phyloP scores from a whole-genome alignment of 495 filamentous ascomycete species.

The Daldinia bambusicola region DNA sequence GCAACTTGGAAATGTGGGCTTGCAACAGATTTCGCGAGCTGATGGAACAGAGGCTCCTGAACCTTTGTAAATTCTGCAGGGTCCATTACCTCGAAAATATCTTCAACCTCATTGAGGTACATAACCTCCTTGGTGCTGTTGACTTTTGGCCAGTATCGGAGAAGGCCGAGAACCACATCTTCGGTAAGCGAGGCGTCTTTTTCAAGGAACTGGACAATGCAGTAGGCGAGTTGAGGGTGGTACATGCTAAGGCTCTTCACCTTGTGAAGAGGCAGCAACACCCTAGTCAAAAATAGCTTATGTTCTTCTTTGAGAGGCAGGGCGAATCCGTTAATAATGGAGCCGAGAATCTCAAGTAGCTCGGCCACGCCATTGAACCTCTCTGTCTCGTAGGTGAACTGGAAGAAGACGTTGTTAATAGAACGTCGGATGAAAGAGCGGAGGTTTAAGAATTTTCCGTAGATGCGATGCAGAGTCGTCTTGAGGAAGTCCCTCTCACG shows the following conservation, averaged over 20 bases:
- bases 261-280: conserved; percentile 94
- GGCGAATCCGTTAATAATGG: conserved; percentile 99
- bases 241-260: conserved; percentile 99
- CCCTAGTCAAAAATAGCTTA: conserved; percentile 95
- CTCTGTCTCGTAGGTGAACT: conserved; percentile 99
- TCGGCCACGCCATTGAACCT: conserved; percentile 98
- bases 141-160: conserved; percentile 98
- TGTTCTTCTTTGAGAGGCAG: conserved; percentile 98
- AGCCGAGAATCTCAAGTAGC: conserved; percentile 94
- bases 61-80: conserved; percentile 98
- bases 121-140: conserved; percentile 99
- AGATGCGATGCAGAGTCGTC: conserved; percentile 97
- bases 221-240: conserved; percentile 97
- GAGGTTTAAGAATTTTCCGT: conserved; percentile 98
- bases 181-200: conserved; percentile 98
- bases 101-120: conserved; percentile 99
- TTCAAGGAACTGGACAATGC: conserved; percentile 98
- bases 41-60: conserved; percentile 95
- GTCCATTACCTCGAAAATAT: conserved; percentile 99
- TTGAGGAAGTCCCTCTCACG: conserved; percentile 97
- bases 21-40: conserved; percentile 96
- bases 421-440: conserved; percentile 96
- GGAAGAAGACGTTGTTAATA: conserved; percentile 99
- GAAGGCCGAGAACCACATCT: conserved; percentile 94
- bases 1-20: conserved; percentile 99